These are phyloP conservation scores for Sordaria brevicollis DNA, from an alignment of 495 filamentous ascomycete genomes.

Conservation along the genomic window DNA sequence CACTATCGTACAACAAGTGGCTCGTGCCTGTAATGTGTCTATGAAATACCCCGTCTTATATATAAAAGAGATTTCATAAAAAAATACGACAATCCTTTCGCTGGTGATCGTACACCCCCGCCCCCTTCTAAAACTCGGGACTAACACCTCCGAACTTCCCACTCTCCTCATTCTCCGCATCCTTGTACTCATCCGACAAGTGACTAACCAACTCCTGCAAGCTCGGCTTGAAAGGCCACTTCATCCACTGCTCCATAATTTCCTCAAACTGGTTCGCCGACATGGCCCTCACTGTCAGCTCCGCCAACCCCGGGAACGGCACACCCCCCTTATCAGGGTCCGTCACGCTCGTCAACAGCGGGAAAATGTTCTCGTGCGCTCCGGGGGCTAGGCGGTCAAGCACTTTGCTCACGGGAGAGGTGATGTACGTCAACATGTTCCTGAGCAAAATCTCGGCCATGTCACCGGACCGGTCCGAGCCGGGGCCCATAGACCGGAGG, in stretches of 20 bases:
- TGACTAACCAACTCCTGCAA: conserved; percentile 30
- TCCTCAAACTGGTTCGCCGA: conserved; percentile 36
- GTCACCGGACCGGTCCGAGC: conserved; percentile 23
- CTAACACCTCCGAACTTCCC: not conserved
- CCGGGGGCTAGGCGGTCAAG: conserved; percentile 28
- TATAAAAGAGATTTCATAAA: too few relatives aligned
- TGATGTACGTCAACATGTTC: conserved; percentile 7
- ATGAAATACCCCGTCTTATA: too few relatives aligned
- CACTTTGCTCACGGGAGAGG: conserved; percentile 9
- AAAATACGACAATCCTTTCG: too few relatives aligned
- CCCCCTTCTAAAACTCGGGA: not conserved
- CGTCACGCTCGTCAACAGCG: conserved; percentile 25
- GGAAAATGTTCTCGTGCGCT: conserved; percentile 29
- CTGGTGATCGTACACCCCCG: too few relatives aligned
- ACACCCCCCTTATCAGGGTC: conserved; percentile 33
- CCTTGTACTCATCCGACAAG: conserved; percentile 17
- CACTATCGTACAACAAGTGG: too few relatives aligned
- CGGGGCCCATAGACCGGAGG: conserved; percentile 25
- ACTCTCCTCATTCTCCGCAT: not conserved
- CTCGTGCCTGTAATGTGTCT: too few relatives aligned
- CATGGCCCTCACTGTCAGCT: conserved; percentile 32
- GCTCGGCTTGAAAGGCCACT: conserved; percentile 49
- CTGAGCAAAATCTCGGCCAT: conserved; percentile 27
- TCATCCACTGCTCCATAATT: conserved; percentile 40
- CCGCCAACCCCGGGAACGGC: conserved; percentile 12